Conservation (phyloP, 768 basidiomycete species). For the Xerocomus brunneocitrinus region DNA sequence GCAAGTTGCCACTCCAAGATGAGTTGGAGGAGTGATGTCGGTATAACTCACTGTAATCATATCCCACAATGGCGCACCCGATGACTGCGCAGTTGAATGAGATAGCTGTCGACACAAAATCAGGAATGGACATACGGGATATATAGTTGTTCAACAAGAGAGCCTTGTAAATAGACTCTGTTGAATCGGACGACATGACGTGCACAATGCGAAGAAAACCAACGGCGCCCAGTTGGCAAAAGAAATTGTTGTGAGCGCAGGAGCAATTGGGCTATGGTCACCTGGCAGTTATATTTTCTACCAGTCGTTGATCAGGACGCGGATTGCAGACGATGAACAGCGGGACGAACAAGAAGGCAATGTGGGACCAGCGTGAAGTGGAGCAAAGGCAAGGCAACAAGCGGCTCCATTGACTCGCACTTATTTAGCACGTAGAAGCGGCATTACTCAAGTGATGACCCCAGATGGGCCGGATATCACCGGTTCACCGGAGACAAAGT, state of each 20-base stretch:
- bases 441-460: background rate
- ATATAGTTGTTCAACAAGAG: background rate
- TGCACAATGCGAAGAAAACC: background rate
- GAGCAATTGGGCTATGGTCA: background rate
- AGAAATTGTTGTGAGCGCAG: background rate
- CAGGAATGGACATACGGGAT: background rate
- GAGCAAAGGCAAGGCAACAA: background rate
- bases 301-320: background rate
- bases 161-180: background rate
- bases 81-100: background rate
- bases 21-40: background rate
- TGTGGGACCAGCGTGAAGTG: background rate
- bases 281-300: background rate
- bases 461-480: background rate
- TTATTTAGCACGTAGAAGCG: background rate
- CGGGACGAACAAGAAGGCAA: background rate
- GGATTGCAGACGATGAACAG: too few species aligned
- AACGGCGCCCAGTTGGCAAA: background rate
- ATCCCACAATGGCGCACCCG: background rate
- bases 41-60: background rate
- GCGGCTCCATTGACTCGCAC: background rate
- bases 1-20: background rate
- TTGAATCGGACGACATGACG: conserved; percentile 2
- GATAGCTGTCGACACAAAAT: background rate
- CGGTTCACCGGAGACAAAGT: background rate